Evolutionary conservation across 2,329 filamentous ascomycete species (phyloP), one percentile per base, ranked within the genome.

Genomic region (Neonectria neomacrospora): DNA sequence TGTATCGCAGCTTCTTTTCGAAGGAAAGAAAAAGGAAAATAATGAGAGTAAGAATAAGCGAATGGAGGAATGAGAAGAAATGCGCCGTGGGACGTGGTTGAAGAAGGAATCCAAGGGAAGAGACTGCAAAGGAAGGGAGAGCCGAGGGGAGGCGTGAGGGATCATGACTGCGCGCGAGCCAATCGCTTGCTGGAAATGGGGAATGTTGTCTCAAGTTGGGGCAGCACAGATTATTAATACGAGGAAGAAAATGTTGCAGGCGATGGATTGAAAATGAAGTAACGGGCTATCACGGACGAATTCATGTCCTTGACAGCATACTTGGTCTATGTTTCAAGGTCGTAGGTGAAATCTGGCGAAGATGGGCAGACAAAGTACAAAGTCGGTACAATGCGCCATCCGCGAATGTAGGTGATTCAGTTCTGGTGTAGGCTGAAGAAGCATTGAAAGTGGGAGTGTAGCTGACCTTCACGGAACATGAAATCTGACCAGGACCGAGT

Each of bases 111-210:
- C 28, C 23, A 30, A 48, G n/a, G 34, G 34, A 37, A 37, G 14
- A n/a, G 37, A 41, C 37, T 37, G 4, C 8, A 20, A 41, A 18
- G 37, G 37, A 18, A 41, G n/a, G 47, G 47, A 50, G 47, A 30
- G 30, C 47, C 5, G 47, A 32, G 26, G 47, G 45, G 47, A 50
- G 28, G 47, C 11, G 10, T 20, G 47, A 32, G 18, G 28, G 26
- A 50, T 50, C 47, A 8, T 48, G 47, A 50, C 47, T 20, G 23
- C 9, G 14, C 34, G n/a, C n/a, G n/a, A 50, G 47, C n/a, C 47
- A 50, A 30, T 50, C 47, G 18, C 47, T 50, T 50, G 26, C n/a
- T 30, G 26, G n/a, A 32, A 50, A 50, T 32, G 47, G 47, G 47
- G 47, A 30, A 20, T 32, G 47, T 34, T 50, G 47, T 50, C 47